Evolutionary conservation across 2,329 filamentous ascomycete species (phyloP), one percentile per base, ranked within the genome.

Genomic region (Neobulgaria alba): DNA sequence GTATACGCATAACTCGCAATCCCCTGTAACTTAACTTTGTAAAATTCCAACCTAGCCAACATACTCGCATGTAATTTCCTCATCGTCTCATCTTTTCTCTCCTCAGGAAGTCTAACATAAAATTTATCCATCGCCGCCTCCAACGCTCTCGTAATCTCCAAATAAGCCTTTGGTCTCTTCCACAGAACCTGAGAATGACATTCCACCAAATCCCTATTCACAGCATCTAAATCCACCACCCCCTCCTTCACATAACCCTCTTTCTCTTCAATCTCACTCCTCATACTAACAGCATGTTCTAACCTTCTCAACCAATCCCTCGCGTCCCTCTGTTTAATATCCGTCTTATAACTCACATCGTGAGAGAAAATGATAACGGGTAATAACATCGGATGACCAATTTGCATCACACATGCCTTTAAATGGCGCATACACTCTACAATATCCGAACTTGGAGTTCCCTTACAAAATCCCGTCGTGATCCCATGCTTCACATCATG

Each of bases 1-100:
- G 72, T 79, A 46, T 75, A 68, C 10, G 76, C 74, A 48, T 81
- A 81, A 47, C 75, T 75, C 54, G 79, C 73, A 49, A 79, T 66
- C 3, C 76, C 75, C 51, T 69, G 72, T n/a, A 80, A 63, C 63
- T 79, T 81, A 40, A 68, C 68, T 43, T 66, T 66, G 61, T 77
- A 77, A 51, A 81, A 80, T 36, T 77, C 71, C 31, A 79, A 58
- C 29, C 75, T 61, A 12, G 68, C 63, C 3, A 61, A 39, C 67
- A 80, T 72, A 54, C 67, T 73, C 42, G 63, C 57, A 46, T 80
- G 72, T 44, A 75, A 53, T 49, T 63, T 66, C 43, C 67, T 61
- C 17, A 69, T 52, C 30, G 62, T 51, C 20, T 39, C 41, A 29
- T 47, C 39, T 17, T 39, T 45, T 23, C 50, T 45, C 5, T 18